Base-by-base conservation (phyloP, 331 rosid species). In the Saraca asoca region DNA sequence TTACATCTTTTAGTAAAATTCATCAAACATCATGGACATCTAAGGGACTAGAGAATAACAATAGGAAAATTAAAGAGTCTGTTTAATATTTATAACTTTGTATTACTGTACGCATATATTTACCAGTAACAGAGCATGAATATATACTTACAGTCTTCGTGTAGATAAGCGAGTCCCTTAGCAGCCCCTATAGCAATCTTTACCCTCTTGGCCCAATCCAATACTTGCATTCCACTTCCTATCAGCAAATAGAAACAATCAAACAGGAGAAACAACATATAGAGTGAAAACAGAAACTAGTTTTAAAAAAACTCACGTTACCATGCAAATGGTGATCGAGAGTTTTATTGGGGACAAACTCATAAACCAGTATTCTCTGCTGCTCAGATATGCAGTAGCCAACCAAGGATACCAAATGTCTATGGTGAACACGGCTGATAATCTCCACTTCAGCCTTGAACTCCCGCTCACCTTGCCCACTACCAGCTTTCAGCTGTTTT, bases 381-480 rank as follows among this genome's bases (percentile, higher is more conserved):
- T 85, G 57, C 58, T 88, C 95, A 15, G 85, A 58, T 75, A 88
- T 73, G 76, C 97, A 94, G 64, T 88, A 94, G 19, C 99, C 99
- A 37, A 88, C 91, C 46, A 94, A 68, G 5, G 97, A 86, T 24
- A 94, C 95, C 83, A 94, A 80, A 76, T 90, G 84, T 2, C 96
- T 85, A 79, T 94, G 99, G 74, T 94, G 97, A 50, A 94, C 83
- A 7, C 99, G 84, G 53, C 91, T 88, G 52, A 94, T 94, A 49
- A 83, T 94, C 46, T 90, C 99, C 2, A 90, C 97, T 68, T 94
- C 99, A 0, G 99, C 91, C 69, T 81, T 83, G 69, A 94, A 94
- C 64, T 94, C 99, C 69, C 91, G 71, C 46, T 90, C 97, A 55
- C 99, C 99, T 48, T 94, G 99, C 4, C 96, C 99, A 48, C 99